Base-by-base conservation (phyloP, 1,139 yeast genomes). In the Zygotorulaspora mrakii region DNA sequence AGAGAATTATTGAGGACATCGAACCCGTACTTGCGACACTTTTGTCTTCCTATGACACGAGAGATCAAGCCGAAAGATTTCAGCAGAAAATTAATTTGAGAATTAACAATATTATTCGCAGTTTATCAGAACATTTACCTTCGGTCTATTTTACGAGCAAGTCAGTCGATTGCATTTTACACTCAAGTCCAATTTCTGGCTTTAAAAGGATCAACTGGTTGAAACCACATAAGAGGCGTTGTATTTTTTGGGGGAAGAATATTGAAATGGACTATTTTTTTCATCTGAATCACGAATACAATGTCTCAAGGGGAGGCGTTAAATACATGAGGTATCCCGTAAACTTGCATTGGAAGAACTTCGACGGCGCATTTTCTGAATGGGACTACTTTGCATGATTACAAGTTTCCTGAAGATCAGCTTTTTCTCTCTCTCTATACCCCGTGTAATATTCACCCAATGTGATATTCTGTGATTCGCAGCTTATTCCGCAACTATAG, bases 141-240 rank as follows among this genome's bases (percentile, higher is more conserved):
- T 52, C 61, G 1, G 46, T 48, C 3, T 46, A 43, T 26, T 58
- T 54, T 34, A 35, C 49, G 5, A 46, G 48, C 12, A 39, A 39
- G 12, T 42, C 49, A 2, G 46, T 49, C 3, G 63, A 57, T 32
- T 57, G 63, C 34, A 28, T 59, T 9, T 26, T 49, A 7, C 42
- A 44, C 8, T 33, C 38, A 6, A 54, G 64, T 33, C 61, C 64
- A 7, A 53, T 59, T 2, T 49, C 53, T 10, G 55, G 57, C 3
- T 60, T 59, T 35, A 53, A 49, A 21, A 54, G 63, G 38, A 43
- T 60, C 25, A 46, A 53, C 35, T 59, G 65, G 64, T 38, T 59
- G 21, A 55, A 54, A 28, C 48, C 46, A 4, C 44, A 47, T 3
- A 55, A 49, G 31, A 52, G 62, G 36, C 40, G 33, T 9, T 42